Evolutionary conservation across 164 flowering plant genomes (phyloP).

Genomic region (Annona cherimola): DNA sequence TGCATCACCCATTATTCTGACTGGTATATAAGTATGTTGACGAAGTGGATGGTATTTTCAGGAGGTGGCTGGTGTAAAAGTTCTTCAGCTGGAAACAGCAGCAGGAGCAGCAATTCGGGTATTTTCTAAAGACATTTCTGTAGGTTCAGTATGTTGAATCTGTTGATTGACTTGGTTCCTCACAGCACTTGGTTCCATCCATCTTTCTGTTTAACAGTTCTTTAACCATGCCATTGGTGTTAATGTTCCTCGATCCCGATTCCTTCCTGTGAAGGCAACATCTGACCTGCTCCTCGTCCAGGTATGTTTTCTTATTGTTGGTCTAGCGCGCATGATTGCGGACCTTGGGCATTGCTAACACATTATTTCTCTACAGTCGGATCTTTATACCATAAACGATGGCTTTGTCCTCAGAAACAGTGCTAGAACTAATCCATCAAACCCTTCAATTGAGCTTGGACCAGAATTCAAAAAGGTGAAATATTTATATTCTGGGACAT

Average conservation of each 20-base stretch:
- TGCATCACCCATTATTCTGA: not conserved
- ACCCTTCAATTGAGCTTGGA: slow-evolving; percentile 86
- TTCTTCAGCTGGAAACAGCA: slow-evolving; percentile 97
- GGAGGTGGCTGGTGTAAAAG: slow-evolving; percentile 92
- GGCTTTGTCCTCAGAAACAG: slow-evolving; percentile 65
- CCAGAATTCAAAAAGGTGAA: slow-evolving; percentile 94
- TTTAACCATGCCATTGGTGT: slow-evolving; percentile 90
- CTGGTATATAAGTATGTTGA: not conserved
- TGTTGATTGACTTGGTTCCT: slow-evolving; percentile 5
- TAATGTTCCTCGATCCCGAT: slow-evolving; percentile 95
- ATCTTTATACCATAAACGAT: slow-evolving; percentile 76
- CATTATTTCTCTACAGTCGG: slow-evolving; percentile 53
- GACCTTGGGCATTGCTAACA: slow-evolving; percentile 8
- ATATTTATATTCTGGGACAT: not conserved
- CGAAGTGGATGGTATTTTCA: slow-evolving; percentile 23
- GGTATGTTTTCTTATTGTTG: slow-evolving; percentile 28
- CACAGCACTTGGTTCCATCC: not conserved
- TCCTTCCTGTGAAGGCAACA: slow-evolving; percentile 95
- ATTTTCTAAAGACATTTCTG: slow-evolving; percentile 6
- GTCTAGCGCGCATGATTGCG: not conserved
- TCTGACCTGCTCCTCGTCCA: slow-evolving; percentile 98
- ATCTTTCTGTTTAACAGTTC: slow-evolving; percentile 43
- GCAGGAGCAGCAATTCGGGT: slow-evolving; percentile 99
- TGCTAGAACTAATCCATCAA: slow-evolving; percentile 67
- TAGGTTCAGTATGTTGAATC: not conserved